Evolutionary conservation across 352 stramenopile genomes (phyloP), one percentile per base, ranked within the genome.

Genomic region (Nothophytophthora sp.): DNA sequence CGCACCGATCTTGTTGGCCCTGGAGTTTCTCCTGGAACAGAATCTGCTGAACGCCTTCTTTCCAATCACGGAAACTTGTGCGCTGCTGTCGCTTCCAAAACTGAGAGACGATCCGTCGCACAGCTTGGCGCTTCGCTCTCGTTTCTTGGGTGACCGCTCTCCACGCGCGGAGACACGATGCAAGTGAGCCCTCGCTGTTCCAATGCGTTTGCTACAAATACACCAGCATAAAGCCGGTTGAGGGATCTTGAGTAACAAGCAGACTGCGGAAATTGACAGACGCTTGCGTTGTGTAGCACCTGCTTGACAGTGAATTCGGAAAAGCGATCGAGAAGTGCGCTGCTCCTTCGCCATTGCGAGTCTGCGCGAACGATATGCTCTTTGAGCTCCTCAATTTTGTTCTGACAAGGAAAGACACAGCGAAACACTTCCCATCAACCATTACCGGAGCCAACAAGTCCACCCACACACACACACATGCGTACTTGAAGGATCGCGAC

Each of bases 321-420:
- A 36, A 69, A 66, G 6, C 69, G 63, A 44, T 78, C 69, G n/a
- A 78, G 23, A 5, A 72, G 10, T 5, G 41, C 28, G 12, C 27
- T 35, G n/a, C 56, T 22, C 11, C 55, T 35, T 3, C 46, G 25
- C 22, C 50, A 32, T 2, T 50, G 43, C 25, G 49, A 36, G 3
- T 71, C 48, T 11, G 46, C 29, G 10, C 8, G 20, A 25, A 37
- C 44, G 1, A 67, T 11, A 3, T 50, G 37, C 16, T 60, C 38
- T 38, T 78, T 61, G 18, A 87, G 47, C 35, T 77, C 71, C 18
- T 78, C 62, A 19, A 87, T 60, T 28, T 69, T 66, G 42, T 29
- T 70, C 66, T 83, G 32, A 18, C n/a, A n/a, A n/a, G n/a, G 16
- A 20, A 13, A 32, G 50, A 25, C n/a, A 51, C 27, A 53, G 38